These are phyloP conservation scores for Kentomonas sorsogonicus DNA, from an alignment of 208 protist genomes.

Conservation along the genomic window DNA sequence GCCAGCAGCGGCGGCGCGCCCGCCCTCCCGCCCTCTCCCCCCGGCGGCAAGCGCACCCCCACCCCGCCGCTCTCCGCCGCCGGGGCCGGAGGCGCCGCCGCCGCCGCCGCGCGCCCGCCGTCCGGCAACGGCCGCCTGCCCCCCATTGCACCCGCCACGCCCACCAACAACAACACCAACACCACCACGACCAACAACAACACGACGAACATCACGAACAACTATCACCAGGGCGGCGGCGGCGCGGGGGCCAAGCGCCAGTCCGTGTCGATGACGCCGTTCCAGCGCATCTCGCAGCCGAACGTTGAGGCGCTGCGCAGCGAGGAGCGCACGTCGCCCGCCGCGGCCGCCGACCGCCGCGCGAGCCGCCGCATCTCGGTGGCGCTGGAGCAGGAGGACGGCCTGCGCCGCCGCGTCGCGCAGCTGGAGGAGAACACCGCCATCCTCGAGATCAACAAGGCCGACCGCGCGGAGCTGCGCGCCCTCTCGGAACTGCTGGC, in stretches of 20 bases:
- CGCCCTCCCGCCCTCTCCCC: neutral
- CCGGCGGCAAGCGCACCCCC: neutral
- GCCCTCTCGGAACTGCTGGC: slow-evolving; percentile 45
- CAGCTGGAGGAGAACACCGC: slow-evolving; percentile 67
- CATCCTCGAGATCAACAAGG: slow-evolving; percentile 74
- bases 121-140: neutral
- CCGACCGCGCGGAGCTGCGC: slow-evolving; percentile 58
- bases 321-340: slow-evolving; percentile 22
- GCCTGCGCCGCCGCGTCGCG: slow-evolving; percentile 52
- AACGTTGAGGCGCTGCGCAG: slow-evolving; percentile 31
- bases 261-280: slow-evolving; percentile 2
- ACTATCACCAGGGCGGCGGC: neutral
- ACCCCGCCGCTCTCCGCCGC: neutral
- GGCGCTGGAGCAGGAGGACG: slow-evolving; percentile 40
- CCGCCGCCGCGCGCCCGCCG: slow-evolving; percentile 3
- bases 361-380: slow-evolving; percentile 27
- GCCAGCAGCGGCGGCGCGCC: neutral
- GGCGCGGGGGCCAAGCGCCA: slow-evolving; percentile 1
- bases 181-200: slow-evolving; percentile 13
- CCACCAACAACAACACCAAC: slow-evolving; percentile 7
- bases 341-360: neutral
- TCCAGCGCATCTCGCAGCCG: slow-evolving; percentile 25
- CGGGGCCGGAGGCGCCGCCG: slow-evolving; percentile 2
- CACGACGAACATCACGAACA: neutral
- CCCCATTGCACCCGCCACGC: slow-evolving; percentile 20